phyloP scores from a whole-genome alignment of 768 basidiomycete genomes.

The Mycena polygramma region DNA sequence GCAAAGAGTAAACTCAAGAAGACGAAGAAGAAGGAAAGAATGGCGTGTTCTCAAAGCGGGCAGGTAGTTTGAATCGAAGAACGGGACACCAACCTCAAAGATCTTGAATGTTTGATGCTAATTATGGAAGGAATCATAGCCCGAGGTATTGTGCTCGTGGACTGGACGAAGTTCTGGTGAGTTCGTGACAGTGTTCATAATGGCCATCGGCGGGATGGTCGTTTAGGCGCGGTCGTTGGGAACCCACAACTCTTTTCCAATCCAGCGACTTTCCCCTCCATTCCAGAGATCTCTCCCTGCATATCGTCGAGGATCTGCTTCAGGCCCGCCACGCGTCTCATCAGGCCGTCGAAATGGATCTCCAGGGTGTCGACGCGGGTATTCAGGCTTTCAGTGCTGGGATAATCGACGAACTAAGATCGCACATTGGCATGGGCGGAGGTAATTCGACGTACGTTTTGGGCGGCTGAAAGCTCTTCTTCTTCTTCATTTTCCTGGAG shows the following conservation, averaged over 20 bases:
- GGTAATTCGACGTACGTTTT: background rate
- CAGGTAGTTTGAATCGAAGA: no score
- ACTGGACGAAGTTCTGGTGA: no score
- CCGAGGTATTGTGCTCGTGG: no score
- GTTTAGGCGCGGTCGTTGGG: background rate
- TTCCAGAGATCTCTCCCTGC: conserved; percentile 1
- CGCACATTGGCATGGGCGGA: background rate
- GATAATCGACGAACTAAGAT: background rate
- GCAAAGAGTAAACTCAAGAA: no score
- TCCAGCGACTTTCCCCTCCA: conserved; percentile 7
- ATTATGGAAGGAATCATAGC: no score
- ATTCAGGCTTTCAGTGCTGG: conserved; percentile 4
- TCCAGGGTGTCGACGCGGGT: conserved; percentile 23
- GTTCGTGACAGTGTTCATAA: no score
- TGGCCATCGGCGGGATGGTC: no score
- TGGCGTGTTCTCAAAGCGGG: no score
- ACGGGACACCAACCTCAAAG: no score
- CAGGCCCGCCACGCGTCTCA: conserved; percentile 9
- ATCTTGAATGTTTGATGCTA: no score
- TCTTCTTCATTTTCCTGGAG: background rate
- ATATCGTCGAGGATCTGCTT: conserved; percentile 16
- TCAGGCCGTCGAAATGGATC: conserved; percentile 14
- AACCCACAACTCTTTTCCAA: background rate
- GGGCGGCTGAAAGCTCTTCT: background rate
- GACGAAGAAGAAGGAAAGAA: no score